A percentile compares a stretch with the other conserved stretches of the same genome.
phyloP scores from a whole-genome alignment of 2,329 filamentous ascomycete genomes.

The Raffaelea albimanens region DNA sequence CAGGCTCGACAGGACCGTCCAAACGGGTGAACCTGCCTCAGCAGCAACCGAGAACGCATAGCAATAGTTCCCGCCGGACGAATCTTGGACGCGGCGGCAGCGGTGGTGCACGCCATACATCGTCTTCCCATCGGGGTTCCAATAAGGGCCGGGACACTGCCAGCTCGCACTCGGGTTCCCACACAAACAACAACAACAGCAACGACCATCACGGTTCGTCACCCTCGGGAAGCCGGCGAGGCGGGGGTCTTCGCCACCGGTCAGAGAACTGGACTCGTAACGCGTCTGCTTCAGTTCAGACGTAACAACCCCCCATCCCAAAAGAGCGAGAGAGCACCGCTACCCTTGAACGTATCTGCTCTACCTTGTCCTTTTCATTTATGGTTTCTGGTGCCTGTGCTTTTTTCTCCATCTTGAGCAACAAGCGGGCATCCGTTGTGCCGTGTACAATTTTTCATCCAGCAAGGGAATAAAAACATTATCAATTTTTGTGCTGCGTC shows the following conservation, averaged over 20 bases:
- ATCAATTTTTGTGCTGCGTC: background rate
- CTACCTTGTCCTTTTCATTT: background rate
- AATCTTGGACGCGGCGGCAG: constrained; percentile 1
- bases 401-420: too few relatives aligned
- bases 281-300: constrained; percentile 7
- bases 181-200: constrained; percentile 6
- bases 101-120: background rate
- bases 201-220: background rate
- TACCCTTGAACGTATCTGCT: too few relatives aligned
- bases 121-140: background rate
- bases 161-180: constrained; percentile 9
- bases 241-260: constrained; percentile 7
- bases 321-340: too few relatives aligned
- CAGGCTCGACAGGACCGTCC: constrained; percentile 27
- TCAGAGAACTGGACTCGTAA: constrained; percentile 11
- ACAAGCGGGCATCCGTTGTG: too few relatives aligned
- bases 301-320: too few relatives aligned
- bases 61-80: constrained; percentile 5
- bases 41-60: constrained; percentile 2
- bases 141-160: constrained; percentile 8
- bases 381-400: background rate
- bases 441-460: background rate
- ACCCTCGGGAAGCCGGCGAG: constrained; percentile 8
- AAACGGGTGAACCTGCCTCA: constrained; percentile 27
- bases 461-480: background rate